phyloP scores from a whole-genome alignment of 2,329 filamentous ascomycete genomes.

The Talaromyces sp. region DNA sequence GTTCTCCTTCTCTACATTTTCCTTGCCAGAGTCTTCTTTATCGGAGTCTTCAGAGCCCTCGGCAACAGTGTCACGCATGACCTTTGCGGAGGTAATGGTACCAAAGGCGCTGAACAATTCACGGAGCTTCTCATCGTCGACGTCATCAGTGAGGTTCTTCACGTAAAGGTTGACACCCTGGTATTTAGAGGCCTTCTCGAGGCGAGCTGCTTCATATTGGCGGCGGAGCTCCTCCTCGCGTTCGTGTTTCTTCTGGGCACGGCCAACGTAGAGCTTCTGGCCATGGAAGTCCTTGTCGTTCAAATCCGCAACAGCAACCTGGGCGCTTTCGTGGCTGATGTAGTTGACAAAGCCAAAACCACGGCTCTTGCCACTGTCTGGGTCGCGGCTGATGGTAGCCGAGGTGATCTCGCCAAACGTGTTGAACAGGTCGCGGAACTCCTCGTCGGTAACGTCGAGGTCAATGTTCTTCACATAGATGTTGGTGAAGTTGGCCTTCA shows the following conservation, averaged over 20 bases:
- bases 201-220: conserved; percentile 94
- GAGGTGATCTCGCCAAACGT: conserved; percentile 92
- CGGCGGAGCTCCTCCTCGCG: conserved; percentile 98
- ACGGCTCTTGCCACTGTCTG: conserved; percentile 81
- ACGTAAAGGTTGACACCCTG: conserved; percentile 99
- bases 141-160: conserved; percentile 96
- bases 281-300: conserved; percentile 89
- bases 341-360: conserved; percentile 97
- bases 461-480: conserved; percentile 99
- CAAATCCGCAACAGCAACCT: conserved; percentile 82
- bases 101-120: conserved; percentile 88
- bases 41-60: conserved; percentile 35
- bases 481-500: conserved; percentile 99
- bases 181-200: conserved; percentile 99
- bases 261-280: conserved; percentile 95
- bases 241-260: conserved; percentile 99
- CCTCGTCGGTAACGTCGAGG: conserved; percentile 77
- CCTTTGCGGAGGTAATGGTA: conserved; percentile 96
- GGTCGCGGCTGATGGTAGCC: conserved; percentile 83
- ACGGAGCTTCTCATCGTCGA: conserved; percentile 96
- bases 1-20: conserved; percentile 32
- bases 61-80: conserved; percentile 77
- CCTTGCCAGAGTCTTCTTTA: conserved; percentile 29
- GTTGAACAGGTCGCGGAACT: conserved; percentile 92
- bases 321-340: conserved; percentile 81